Conservation (phyloP, 805 yeast species). For the Saturnispora sanitii region DNA sequence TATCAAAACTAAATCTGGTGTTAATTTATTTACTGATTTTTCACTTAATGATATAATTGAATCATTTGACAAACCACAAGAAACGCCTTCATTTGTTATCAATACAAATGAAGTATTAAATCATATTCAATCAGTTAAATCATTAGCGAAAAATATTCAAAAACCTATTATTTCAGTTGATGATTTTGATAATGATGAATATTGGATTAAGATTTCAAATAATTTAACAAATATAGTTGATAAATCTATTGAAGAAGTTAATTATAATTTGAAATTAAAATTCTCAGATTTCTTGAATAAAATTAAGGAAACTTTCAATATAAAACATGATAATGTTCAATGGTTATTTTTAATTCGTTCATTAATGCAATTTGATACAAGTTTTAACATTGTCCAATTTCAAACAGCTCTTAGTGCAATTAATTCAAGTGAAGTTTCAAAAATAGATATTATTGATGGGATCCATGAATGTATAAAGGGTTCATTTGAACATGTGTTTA, state of each 20-base stretch:
- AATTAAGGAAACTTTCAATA: slow-evolving; percentile 5
- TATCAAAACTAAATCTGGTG: slow-evolving; percentile 16
- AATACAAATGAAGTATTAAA: slow-evolving; percentile 14
- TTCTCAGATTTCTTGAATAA: slow-evolving; percentile 14
- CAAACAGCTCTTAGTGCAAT: slow-evolving; percentile 8
- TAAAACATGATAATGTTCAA: slow-evolving; percentile 11
- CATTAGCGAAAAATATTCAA: slow-evolving; percentile 14
- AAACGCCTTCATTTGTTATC: slow-evolving; percentile 1
- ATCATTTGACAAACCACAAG: not conserved
- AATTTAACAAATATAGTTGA: slow-evolving; percentile 13
- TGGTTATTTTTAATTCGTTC: slow-evolving; percentile 21
- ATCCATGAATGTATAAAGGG: slow-evolving; percentile 11
- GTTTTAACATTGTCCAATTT: slow-evolving; percentile 14
- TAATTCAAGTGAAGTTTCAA: not conserved
- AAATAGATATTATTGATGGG: not conserved
- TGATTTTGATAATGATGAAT: slow-evolving; percentile 26
- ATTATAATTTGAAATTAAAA: slow-evolving; percentile 13
- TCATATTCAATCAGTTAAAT: slow-evolving; percentile 17
- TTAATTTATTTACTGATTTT: slow-evolving; percentile 16
- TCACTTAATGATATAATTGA: slow-evolving; percentile 11
- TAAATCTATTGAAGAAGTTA: slow-evolving; percentile 13
- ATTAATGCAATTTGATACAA: slow-evolving; percentile 18
- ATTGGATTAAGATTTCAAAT: slow-evolving; percentile 19
- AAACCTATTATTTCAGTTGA: slow-evolving; percentile 29
- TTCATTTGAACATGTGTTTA: slow-evolving; percentile 12